Base-by-base conservation (phyloP, 2,329 filamentous ascomycete species). In the Byssochlamys sp. region DNA sequence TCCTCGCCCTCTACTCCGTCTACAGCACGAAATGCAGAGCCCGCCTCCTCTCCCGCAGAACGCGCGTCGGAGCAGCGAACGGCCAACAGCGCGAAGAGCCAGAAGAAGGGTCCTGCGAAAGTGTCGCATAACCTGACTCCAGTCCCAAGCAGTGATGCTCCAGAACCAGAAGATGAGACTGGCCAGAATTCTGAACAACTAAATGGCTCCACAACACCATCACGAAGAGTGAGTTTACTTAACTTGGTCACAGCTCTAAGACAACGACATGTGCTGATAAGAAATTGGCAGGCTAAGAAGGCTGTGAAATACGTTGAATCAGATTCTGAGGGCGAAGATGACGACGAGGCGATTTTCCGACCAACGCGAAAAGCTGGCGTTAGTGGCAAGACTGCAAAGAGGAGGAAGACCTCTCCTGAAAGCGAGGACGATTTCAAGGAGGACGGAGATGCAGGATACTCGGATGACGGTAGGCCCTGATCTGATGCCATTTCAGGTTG, bases 231-330 rank as follows among this genome's bases (percentile, higher is more conserved):
- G 78, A 61, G 74, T 19, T 55, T 3, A 26, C 11, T 26, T 11
- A 5, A 9, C 28, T 10, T n/a, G 19, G 19, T 49, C 12, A 51
- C 35, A 25, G 33, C 49, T 12, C 26, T 6, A 51, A 66, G 35
- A 66, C 55, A n/a, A 33, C 35, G 11, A 9, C 28, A 45, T 50
- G 35, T 50, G 39, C 58, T 63, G 48, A 57, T 58, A 33, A 50
- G n/a, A 45, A 26, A 49, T 26, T 11, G 51, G 2, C 52, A 85
- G 80, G 79, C 78, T 11, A 85, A 83, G 70, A 87, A 85, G 66
- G 72, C 78, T 52, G 81, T 74, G 25, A 74, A 94, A 70, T 97
- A 97, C 71, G 86, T 88, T 62, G 91, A 96, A 67, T 91, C 89
- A 1, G 90, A 89, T 51, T 88, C 89, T 52, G 87, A 90, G 58